Base-by-base conservation (phyloP, 2,329 filamentous ascomycete species). In the Colletotrichum somersetense region DNA sequence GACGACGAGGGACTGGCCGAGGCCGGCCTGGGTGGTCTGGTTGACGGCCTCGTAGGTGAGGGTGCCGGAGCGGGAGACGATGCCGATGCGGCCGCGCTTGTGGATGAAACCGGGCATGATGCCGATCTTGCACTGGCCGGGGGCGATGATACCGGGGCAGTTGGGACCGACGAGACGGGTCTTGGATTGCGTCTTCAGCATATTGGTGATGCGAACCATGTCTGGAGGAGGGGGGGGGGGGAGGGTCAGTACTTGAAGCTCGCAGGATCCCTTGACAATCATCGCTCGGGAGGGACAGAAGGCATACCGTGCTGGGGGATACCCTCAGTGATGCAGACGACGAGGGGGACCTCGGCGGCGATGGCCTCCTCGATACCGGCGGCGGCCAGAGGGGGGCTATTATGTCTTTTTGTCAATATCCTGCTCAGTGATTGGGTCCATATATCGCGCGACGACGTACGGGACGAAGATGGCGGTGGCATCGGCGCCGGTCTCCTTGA, bases 101-200 rank as follows among this genome's bases (percentile, higher is more conserved):
- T 99, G 96, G 87, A 99, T 98, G 89, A 98, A 98, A 80, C 96
- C 96, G 76, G 96, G 94, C 96, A 99, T 98, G 87, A 99, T 99
- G 82, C 96, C 96, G 81, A 99, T 98, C 89, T 99, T 99, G 91
- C 96, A 99, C 91, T 97, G 96, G 79, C 96, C 96, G 73, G 90
- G 90, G 67, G 89, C 96, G 84, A 98, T 98, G 85, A 98, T 96
- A 83, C 96, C 96, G 75, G 96, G 96, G 89, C 96, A 99, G 89
- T 98, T 99, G 80, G 96, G 96, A 77, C 96, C 96, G 74, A 98
- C 95, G 80, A 99, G 90, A 81, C 96, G 93, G 77, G 96, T 98
- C 91, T 98, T 98, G 88, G 87, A 91, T 87, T 99, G 96, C 67
- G 95, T 94, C 90, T 98, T 98, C 82, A 99, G 90, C 84, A 98